Evolutionary conservation across 148 eudicot species (phyloP), one percentile per base, ranked within the genome.

Genomic region (Camellia granthamiana): DNA sequence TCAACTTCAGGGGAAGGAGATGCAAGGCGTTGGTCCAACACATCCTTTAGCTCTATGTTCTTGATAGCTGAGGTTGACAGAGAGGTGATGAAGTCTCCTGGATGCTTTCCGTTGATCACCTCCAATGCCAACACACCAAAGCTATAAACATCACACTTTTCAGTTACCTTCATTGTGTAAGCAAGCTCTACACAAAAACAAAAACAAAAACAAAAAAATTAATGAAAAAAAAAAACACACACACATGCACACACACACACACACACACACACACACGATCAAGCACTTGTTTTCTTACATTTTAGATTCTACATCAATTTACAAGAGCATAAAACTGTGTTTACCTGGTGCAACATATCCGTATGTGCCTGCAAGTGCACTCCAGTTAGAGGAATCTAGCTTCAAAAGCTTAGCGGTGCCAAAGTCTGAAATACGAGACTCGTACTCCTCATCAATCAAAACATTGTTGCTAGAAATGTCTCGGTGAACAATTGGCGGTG

Each of bases 281-380:
- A 30, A 30, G 38, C 1, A 30, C 38, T 1, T 30, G 38, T 30
- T 10, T 3, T 6, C 13, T 23, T 23, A 10, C 18, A 5, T 3
- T 60, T 15, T 15, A 15, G 19, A n/a, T n/a, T 60, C 10, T 60
- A 9, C 4, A 21, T 14, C 18, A 4, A 9, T 12, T 11, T 38
- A 68, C n/a, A 7, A 13, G 12, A 12, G 18, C 18, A 38, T 13
- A 68, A 68, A 42, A 41, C 6, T 9, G 7, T 49, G 7, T 64
- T 18, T 82, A 87, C 89, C 89, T 74, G 89, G 87, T 78, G 89
- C 89, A 63, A 84, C 85, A 55, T 83, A 87, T 49, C 89, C 89
- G 59, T 82, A 82, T 2, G 89, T 84, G 23, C 89, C 87, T 41
- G 84, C 89, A 78, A 84, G 63, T 74, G 78, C 82, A 59, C 85